Conservation (phyloP, 371 early-diverging fungal species). For the Haplosporangium sp. region DNA sequence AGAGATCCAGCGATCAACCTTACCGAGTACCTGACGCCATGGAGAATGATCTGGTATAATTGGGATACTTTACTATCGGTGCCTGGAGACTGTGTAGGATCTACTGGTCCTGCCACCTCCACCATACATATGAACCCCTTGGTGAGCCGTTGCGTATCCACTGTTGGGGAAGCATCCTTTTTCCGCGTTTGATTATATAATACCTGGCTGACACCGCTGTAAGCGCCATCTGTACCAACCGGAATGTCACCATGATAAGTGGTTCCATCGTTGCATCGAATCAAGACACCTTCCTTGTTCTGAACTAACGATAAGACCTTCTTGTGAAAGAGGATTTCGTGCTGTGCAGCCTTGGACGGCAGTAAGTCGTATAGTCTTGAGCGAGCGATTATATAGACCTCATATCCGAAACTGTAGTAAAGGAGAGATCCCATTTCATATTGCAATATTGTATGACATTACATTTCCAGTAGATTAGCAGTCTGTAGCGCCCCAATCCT, state of each 20-base stretch:
- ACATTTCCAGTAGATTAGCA: background rate
- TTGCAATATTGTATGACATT: too few species aligned
- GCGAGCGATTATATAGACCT: background rate
- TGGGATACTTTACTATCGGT: background rate
- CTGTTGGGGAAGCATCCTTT: background rate
- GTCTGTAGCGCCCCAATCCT: background rate
- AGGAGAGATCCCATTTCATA: too few species aligned
- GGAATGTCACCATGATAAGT: conserved; percentile 19
- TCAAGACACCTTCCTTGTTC: conserved; percentile 12
- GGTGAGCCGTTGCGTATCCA: conserved; percentile 10
- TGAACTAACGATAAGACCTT: conserved; percentile 13
- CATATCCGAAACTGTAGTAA: conserved; percentile 18
- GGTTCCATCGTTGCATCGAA: conserved; percentile 10
- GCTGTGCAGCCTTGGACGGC: background rate
- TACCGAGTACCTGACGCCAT: background rate
- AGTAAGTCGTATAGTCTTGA: conserved; percentile 7
- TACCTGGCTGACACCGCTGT: conserved; percentile 15
- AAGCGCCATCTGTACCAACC: conserved; percentile 21
- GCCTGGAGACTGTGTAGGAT: conserved; percentile 17
- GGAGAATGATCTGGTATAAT: conserved; percentile 7
- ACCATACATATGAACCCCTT: conserved; percentile 20
- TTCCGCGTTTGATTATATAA: conserved; percentile 11
- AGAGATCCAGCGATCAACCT: too few species aligned
- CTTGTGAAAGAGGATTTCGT: conserved; percentile 9
- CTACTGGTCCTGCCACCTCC: conserved; percentile 20